These are phyloP conservation scores for Ceratocystis ficicola DNA, from an alignment of 2,329 filamentous ascomycete species.

Conservation along the genomic window DNA sequence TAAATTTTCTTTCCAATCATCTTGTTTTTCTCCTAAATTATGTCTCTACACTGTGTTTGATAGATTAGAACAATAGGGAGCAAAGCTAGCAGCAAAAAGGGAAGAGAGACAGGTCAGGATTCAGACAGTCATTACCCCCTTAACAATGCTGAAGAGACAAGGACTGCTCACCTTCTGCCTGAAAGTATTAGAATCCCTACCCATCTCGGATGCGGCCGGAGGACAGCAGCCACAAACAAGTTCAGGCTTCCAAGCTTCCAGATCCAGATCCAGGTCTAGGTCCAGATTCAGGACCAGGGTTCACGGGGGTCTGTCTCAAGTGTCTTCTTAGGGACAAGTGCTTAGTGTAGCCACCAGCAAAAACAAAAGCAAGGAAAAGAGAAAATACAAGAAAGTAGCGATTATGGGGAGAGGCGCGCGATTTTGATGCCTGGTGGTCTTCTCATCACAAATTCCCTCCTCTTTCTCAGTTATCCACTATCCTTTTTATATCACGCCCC, in stretches of 20 bases:
- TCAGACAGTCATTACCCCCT: no score
- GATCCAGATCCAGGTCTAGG: background rate
- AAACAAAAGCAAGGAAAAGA: background rate
- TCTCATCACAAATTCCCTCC: background rate
- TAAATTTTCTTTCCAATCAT: background rate
- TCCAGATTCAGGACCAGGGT: background rate
- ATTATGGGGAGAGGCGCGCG: background rate
- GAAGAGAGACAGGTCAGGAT: no score
- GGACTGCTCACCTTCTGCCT: background rate
- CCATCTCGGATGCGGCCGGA: conserved; percentile 8
- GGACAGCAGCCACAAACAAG: conserved; percentile 5
- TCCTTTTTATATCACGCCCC: background rate
- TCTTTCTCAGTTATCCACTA: no score
- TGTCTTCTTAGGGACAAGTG: background rate
- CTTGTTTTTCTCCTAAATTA: background rate
- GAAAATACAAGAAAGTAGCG: background rate
- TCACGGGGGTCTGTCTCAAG: background rate
- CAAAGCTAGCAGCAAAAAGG: background rate
- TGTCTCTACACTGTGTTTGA: background rate
- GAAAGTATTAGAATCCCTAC: background rate
- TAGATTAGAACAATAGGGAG: background rate
- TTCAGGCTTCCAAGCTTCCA: background rate
- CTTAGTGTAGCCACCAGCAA: background rate
- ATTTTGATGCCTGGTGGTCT: no score
- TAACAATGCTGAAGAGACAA: no score